These are phyloP conservation scores for Trichoderma atrobrunneum DNA, from an alignment of 2,329 filamentous ascomycete genomes.

Conservation along the genomic window DNA sequence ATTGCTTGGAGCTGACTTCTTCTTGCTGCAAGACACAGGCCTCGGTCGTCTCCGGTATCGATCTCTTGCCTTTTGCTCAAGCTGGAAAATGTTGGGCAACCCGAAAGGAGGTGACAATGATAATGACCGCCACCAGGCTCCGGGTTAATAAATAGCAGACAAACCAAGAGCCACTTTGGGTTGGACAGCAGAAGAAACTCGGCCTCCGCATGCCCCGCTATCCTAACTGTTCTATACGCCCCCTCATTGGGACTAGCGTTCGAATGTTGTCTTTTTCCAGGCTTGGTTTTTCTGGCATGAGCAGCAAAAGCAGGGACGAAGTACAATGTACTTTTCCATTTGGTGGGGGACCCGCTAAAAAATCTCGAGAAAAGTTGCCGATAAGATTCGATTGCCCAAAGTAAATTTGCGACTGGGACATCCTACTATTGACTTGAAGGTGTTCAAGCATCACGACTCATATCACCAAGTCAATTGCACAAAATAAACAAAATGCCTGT, in stretches of 20 bases:
- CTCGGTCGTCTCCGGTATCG: neutral
- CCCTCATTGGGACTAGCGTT: slow-evolving; percentile 1
- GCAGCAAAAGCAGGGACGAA: neutral
- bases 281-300: neutral
- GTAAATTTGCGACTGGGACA: neutral
- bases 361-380: slow-evolving; percentile 19
- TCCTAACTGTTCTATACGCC: slow-evolving; percentile 12
- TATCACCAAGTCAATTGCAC: neutral
- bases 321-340: neutral
- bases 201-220: slow-evolving; percentile 3
- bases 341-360: slow-evolving; percentile 17
- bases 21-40: neutral
- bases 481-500: slow-evolving; percentile 49
- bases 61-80: neutral
- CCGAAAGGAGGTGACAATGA: slow-evolving; percentile 18
- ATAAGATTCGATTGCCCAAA: neutral
- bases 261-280: neutral
- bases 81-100: neutral
- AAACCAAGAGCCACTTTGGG: slow-evolving; percentile 3
- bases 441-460: neutral
- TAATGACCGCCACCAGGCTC: slow-evolving; percentile 9
- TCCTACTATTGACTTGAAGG: neutral
- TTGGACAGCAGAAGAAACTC: slow-evolving; percentile 8
- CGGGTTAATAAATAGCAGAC: slow-evolving; percentile 7
- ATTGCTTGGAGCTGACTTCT: neutral